Base-by-base conservation (phyloP, 2,329 filamentous ascomycete species). In the Trichoderma cornu-damae region DNA sequence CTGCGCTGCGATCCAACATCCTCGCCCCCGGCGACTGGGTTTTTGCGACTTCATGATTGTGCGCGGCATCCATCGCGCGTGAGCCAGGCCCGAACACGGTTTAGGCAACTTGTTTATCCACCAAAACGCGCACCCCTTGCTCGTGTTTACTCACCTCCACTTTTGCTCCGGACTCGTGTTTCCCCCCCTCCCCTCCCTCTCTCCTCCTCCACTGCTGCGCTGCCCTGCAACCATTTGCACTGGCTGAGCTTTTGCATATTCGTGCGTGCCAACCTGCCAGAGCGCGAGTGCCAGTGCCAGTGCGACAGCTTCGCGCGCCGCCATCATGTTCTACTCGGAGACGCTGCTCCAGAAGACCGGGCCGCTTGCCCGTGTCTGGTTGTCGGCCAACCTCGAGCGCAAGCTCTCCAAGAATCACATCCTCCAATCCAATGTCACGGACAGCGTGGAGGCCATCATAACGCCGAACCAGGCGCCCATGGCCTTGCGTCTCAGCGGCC, bases 401-500 rank as follows among this genome's bases (percentile, higher is more conserved):
- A 99, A 97, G 78, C 85, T 99, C 60, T 96, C 92, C 65, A 99
- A 99, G 77, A 91, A 90, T 62, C 91, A 96, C 68, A 94, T 97
- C 64, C 73, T 99, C 62, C 90, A 96, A 70, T 93, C 92, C 59
- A 95, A 96, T 75, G 88, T 99, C 65, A 88, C 93, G 67, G 90
- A 91, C 76, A 96, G 92, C 73, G 92, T 99, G 63, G 88, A 90
- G 72, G 90, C 91, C 65, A 99, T 99, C 72, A 94, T 97, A 64
- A 90, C 89, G 59, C 90, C 90, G 48, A 89, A 88, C 63, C 90
- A 96, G 74, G 94, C 93, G 40, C 94, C 94, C 28, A 93, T 99
- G 83, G 94, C 94, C 28, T 76, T 99, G 67, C 90, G 94, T 65
- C 77, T 99, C 61, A 97, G 91, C 69, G 92, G 93, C 60, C 94